phyloP scores from a whole-genome alignment of 768 basidiomycete species.

The Trametes elegans region DNA sequence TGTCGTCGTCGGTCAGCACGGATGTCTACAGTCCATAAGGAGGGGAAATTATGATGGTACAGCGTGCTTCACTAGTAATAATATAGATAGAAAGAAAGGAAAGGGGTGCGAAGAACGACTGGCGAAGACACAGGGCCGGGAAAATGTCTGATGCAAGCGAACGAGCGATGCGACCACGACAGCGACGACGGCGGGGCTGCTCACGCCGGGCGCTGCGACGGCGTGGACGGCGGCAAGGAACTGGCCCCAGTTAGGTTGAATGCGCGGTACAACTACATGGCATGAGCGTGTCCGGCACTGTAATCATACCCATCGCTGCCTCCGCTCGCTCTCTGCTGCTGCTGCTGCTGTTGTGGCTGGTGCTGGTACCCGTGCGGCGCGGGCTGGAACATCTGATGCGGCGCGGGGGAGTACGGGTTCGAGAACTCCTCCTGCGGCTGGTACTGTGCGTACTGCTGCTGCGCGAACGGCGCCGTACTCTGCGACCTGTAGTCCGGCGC shows the following conservation, averaged over 20 bases:
- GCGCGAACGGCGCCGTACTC: slow-evolving; percentile 10
- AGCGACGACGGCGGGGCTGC: not conserved
- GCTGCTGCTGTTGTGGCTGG: slow-evolving; percentile 5
- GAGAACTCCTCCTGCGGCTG: slow-evolving; percentile 11
- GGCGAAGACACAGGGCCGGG: no score
- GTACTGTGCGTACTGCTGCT: slow-evolving; percentile 8
- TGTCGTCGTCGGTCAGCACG: no score
- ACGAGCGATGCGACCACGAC: slow-evolving; percentile 5
- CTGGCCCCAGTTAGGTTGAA: no score
- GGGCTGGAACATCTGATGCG: slow-evolving; percentile 14
- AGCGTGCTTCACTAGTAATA: slow-evolving; percentile 18
- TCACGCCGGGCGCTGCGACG: not conserved
- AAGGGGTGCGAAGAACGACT: slow-evolving; percentile 3
- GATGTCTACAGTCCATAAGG: slow-evolving; percentile 15
- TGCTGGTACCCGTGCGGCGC: slow-evolving; percentile 4
- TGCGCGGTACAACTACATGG: slow-evolving; percentile 27
- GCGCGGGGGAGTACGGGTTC: slow-evolving; percentile 15
- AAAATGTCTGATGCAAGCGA: no score
- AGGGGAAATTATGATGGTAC: slow-evolving; percentile 17
- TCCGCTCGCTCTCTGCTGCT: slow-evolving; percentile 13
- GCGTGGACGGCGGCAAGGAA: not conserved
- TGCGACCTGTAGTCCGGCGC: not conserved
- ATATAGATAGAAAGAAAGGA: slow-evolving; percentile 1
- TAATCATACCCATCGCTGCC: slow-evolving; percentile 25
- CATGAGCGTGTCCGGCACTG: slow-evolving; percentile 25